Conservation (phyloP, 208 protist species). For the Angomonas ambiguus region DNA sequence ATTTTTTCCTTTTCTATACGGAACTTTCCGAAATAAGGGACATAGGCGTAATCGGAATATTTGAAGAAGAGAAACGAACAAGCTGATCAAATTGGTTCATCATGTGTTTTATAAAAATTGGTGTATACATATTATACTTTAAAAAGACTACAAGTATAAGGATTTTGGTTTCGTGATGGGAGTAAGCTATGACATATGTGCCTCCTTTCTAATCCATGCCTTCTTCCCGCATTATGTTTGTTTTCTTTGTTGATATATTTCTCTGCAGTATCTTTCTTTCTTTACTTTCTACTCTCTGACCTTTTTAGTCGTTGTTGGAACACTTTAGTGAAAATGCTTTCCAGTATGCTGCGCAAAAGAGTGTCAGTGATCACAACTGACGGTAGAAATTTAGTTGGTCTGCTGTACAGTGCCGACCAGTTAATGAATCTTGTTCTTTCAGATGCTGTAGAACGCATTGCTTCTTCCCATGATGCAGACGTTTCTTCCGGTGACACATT, state of each 20-base stretch:
- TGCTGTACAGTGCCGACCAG: slow-evolving; percentile 78
- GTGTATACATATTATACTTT: too few relatives aligned
- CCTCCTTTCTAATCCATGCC: not conserved
- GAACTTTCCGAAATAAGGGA: too few relatives aligned
- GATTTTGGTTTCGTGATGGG: too few relatives aligned
- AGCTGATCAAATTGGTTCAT: too few relatives aligned
- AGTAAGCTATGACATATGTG: not conserved
- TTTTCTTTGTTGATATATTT: not conserved
- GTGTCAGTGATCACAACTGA: slow-evolving; percentile 79
- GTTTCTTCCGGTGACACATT: slow-evolving; percentile 13
- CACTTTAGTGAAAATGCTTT: slow-evolving; percentile 40
- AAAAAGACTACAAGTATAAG: too few relatives aligned
- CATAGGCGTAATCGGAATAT: too few relatives aligned
- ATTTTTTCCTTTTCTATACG: too few relatives aligned
- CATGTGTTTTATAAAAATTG: too few relatives aligned
- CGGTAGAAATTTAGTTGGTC: slow-evolving; percentile 70
- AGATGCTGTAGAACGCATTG: slow-evolving; percentile 56
- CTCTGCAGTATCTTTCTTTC: too few relatives aligned
- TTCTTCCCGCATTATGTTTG: not conserved
- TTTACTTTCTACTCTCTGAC: too few relatives aligned
- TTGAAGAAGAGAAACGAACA: too few relatives aligned
- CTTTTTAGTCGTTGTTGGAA: too few relatives aligned
- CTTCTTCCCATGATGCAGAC: not conserved
- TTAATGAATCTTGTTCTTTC: slow-evolving; percentile 77
- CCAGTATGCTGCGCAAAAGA: slow-evolving; percentile 57